These are phyloP conservation scores for Cutaneotrichosporon dermatis DNA, from an alignment of 1,284 basidiomycete genomes.

Conservation along the genomic window DNA sequence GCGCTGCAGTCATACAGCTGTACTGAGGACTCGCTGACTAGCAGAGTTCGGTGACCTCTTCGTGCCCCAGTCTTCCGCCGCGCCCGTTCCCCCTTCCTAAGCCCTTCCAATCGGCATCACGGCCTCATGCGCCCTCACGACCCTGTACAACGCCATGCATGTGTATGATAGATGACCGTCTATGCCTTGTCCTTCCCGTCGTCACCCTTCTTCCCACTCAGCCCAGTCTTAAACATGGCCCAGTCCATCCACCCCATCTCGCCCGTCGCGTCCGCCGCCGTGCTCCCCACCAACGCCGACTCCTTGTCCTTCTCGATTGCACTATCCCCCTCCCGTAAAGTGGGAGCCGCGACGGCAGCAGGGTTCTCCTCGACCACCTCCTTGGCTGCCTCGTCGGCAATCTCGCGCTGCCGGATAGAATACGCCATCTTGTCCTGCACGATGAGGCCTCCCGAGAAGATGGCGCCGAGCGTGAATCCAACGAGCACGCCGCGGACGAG, in stretches of 20 bases:
- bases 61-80: neutral
- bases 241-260: conserved; percentile 1
- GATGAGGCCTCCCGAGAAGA: conserved; percentile 33
- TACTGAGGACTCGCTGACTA: conserved; percentile 4
- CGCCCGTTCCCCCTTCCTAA: neutral
- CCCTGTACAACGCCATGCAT: conserved; percentile 6
- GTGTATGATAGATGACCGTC: conserved; percentile 2
- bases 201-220: neutral
- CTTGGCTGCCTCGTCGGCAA: conserved; percentile 9
- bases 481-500: conserved; percentile 35
- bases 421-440: conserved; percentile 32
- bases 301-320: conserved; percentile 11
- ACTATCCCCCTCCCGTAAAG: no score
- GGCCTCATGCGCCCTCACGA: neutral
- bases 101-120: neutral
- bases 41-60: conserved; percentile 40
- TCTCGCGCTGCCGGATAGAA: conserved; percentile 14
- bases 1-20: no score
- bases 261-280: neutral
- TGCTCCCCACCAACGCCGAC: conserved; percentile 9
- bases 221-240: neutral
- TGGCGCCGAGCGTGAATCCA: conserved; percentile 34
- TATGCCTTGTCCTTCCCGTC: neutral
- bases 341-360: neutral
- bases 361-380: conserved; percentile 6